Base-by-base conservation (phyloP, 139 green algal species). In the Closterium sp. region DNA sequence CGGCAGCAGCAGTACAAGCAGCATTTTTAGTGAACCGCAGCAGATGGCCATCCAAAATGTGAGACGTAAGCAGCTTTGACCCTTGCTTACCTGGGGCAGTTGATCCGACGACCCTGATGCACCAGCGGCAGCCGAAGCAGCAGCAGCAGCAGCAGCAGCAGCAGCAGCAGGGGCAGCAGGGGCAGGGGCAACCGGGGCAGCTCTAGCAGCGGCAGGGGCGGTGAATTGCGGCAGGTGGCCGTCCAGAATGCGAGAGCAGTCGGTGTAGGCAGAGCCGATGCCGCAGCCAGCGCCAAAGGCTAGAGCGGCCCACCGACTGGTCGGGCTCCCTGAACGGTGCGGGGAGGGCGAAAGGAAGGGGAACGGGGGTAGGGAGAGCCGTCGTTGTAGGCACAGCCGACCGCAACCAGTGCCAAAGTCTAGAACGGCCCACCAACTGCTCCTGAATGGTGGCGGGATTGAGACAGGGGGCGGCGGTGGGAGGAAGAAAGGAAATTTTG, bases 231-330 rank as follows among this genome's bases (percentile, higher is more conserved):
- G 85, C 31, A 92, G 10, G 31, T 92, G 30, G 38, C 89, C 89
- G 34, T 91, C 89, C 10, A 92, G 92, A 30, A 92, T 92, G 84
- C 92, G 89, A 10, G 89, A 92, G 34, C 90, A 93, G 16, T 93
- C 90, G 16, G 87, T 94, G 91, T 95, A 95, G 31, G 93, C 93
- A 31, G 38, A 90, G 4, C 93, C 93, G 30, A 94, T 30, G 12
- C 87, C 93, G 12, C 31, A 28, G 25, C 93, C 93, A 23, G 91
- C 85, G 16, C 93, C 93, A 31, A 95, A 95, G 12, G 93, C 91
- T 0, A 90, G 23, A n/a, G n/a, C 35, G 1, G 90, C 87, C 55
- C 36, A 38, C 21, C 93, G 34, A 34, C 35, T 89, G 19, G 34
- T n/a, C 3, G 87, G 34, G 30, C 55, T 33, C 30, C 91, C 91